Evolutionary conservation across 1,139 yeast species (phyloP).

Genomic region (Protomyces macrosporus): DNA sequence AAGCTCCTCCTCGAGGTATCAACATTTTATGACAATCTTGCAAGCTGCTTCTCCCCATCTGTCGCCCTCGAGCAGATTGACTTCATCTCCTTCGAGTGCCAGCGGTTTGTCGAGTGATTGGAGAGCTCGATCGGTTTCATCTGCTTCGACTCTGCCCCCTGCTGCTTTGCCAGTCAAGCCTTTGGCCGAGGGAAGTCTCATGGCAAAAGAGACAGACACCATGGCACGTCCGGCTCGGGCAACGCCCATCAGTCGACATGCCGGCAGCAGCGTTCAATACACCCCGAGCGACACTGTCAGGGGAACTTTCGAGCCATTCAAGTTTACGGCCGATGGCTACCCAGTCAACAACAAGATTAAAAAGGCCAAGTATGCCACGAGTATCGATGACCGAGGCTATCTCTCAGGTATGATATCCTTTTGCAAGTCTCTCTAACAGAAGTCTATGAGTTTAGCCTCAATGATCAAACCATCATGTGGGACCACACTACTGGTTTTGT

Average conservation of each 20-base stretch:
- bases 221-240: neutral
- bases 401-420: constrained; percentile 42
- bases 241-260: neutral
- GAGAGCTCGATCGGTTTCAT: neutral
- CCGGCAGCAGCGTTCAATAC: neutral
- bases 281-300: neutral
- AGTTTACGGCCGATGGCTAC: constrained; percentile 11
- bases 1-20: neutral
- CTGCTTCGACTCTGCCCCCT: neutral
- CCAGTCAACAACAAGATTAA: constrained; percentile 24
- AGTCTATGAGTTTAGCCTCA: constrained; percentile 65
- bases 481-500: constrained; percentile 83
- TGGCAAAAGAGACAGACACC: neutral
- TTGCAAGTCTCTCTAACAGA: neutral
- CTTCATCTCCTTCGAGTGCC: neutral
- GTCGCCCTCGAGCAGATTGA: neutral
- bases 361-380: constrained; percentile 52
- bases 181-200: neutral
- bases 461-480: constrained; percentile 73
- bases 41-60: neutral
- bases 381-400: constrained; percentile 64
- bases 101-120: neutral
- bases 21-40: neutral
- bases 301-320: constrained; percentile 4
- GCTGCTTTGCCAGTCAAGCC: neutral